phyloP scores from a whole-genome alignment of 1,139 yeast species.

The Debaryomyces subglobosus region DNA sequence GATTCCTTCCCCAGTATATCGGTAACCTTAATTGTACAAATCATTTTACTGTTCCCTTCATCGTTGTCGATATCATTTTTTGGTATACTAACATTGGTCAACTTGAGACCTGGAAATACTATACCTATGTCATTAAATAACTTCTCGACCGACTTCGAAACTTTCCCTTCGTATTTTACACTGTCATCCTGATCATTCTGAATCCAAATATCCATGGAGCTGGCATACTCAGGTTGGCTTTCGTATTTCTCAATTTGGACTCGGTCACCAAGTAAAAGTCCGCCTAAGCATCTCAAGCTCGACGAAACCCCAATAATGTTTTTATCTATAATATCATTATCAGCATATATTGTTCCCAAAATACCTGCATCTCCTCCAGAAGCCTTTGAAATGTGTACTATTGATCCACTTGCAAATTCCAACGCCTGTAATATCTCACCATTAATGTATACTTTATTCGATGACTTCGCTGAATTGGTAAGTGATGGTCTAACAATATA shows the following conservation, averaged over 20 bases:
- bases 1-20: conserved; percentile 25
- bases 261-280: conserved; percentile 74
- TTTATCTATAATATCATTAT: conserved; percentile 42
- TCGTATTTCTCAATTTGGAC: conserved; percentile 49
- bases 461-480: conserved; percentile 27
- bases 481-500: conserved; percentile 64
- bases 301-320: conserved; percentile 59
- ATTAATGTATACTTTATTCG: conserved; percentile 51
- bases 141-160: conserved; percentile 33
- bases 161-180: conserved; percentile 8
- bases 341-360: conserved; percentile 46
- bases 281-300: conserved; percentile 53
- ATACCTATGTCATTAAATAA: conserved; percentile 54
- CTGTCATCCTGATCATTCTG: conserved; percentile 12
- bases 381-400: conserved; percentile 53
- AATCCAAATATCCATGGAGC: conserved; percentile 20
- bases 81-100: conserved; percentile 14
- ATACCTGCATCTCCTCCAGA: conserved; percentile 51
- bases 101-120: conserved; percentile 55
- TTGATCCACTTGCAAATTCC: conserved; percentile 56
- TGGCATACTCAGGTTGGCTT: conserved; percentile 56
- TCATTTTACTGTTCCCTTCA: conserved; percentile 5
- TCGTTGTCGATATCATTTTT: conserved; percentile 12
- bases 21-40: conserved; percentile 18
- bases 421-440: conserved; percentile 54